phyloP scores from a whole-genome alignment of 2,329 filamentous ascomycete species.

The Fusarium odoratissimum region DNA sequence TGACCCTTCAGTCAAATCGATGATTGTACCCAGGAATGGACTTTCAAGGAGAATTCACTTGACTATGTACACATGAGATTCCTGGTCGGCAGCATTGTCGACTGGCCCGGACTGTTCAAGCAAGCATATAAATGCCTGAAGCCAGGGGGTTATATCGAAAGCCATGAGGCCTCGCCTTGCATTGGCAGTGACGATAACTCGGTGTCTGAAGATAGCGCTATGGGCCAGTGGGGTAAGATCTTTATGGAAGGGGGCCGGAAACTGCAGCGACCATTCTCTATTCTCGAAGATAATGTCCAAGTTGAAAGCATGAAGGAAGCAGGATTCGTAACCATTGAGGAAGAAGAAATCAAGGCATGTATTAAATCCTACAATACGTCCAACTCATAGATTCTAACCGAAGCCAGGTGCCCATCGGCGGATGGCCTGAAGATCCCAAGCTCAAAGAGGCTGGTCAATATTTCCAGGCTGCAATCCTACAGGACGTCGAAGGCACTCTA shows the following conservation, averaged over 20 bases:
- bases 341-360: conserved; percentile 1
- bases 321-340: neutral
- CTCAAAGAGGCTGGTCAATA: conserved; percentile 9
- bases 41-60: neutral
- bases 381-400: fast-evolving
- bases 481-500: conserved; percentile 2
- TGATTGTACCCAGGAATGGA: conserved; percentile 17
- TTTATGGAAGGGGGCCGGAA: conserved; percentile 10
- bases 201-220: neutral
- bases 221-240: conserved; percentile 19
- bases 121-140: conserved; percentile 7
- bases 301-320: neutral
- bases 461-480: conserved; percentile 13
- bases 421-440: neutral
- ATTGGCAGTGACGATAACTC: conserved; percentile 5
- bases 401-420: neutral
- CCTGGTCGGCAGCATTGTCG: conserved; percentile 2
- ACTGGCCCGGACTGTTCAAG: conserved; percentile 1
- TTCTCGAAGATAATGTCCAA: conserved; percentile 1
- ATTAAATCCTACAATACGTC: fast-evolving
- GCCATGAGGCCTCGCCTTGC: neutral
- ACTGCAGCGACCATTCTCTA: neutral
- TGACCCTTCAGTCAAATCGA: neutral
- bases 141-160: conserved; percentile 9
- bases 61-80: conserved; percentile 21